phyloP scores from a whole-genome alignment of 345 rosid species.

The Melaleuca alternifolia region DNA sequence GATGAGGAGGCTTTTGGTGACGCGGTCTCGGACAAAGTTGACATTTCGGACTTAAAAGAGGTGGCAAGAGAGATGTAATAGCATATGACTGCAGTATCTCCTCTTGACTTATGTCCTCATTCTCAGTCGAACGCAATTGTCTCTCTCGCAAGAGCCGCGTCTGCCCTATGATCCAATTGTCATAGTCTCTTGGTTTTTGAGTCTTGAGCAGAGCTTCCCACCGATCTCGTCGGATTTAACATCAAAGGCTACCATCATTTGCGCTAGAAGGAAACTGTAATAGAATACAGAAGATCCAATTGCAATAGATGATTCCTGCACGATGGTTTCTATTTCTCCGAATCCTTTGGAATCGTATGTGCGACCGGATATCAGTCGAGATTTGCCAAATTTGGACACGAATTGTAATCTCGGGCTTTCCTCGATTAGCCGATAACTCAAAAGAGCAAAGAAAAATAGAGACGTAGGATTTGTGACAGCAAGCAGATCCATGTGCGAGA shows the following conservation, averaged over 20 bases:
- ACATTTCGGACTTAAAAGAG: no score
- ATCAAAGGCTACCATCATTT: background rate
- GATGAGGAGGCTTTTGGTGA: no score
- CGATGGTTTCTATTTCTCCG: background rate
- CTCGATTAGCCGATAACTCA: background rate
- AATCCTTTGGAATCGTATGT: background rate
- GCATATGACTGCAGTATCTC: no score
- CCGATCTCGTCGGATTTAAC: background rate
- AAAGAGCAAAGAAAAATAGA: background rate
- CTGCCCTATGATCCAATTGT: background rate
- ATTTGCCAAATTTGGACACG: background rate
- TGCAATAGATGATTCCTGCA: background rate
- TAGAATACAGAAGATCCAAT: background rate
- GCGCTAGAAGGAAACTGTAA: background rate
- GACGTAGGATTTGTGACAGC: background rate
- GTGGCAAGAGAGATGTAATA: no score
- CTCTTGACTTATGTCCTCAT: no score
- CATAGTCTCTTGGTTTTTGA: background rate
- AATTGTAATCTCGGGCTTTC: background rate
- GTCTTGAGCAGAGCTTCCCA: background rate
- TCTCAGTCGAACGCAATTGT: no score
- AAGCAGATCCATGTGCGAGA: background rate
- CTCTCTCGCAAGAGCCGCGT: no score
- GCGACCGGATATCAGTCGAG: background rate
- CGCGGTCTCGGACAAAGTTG: no score